Percentiles rank a stretch among this genome's conserved stretches.
Conservation (phyloP, 306 rosid species). For the Prinsepia uniflora region DNA sequence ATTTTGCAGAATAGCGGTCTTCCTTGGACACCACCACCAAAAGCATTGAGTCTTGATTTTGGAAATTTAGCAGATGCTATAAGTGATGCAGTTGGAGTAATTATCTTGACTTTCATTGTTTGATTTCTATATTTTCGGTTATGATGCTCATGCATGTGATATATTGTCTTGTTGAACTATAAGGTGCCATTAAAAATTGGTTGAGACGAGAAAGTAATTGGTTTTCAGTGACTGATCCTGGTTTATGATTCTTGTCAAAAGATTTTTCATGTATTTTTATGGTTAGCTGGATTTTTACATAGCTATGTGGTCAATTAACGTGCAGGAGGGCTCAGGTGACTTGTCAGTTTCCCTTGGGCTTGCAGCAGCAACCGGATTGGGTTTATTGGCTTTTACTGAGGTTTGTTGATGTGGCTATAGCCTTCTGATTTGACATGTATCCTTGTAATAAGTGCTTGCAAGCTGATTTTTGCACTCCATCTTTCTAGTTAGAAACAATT, state of each 20-base stretch:
- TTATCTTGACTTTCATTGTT: constrained; percentile 34
- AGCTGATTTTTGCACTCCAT: constrained; percentile 8
- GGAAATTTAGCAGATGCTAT: constrained; percentile 59
- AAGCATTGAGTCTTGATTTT: constrained; percentile 51
- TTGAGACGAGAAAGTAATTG: background rate
- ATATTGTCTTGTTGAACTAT: background rate
- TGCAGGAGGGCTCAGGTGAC: constrained; percentile 64
- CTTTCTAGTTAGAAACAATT: constrained; percentile 69
- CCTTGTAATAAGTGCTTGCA: background rate
- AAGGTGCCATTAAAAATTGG: background rate
- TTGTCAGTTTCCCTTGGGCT: constrained; percentile 55
- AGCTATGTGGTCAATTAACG: constrained; percentile 16
- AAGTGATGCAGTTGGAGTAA: constrained; percentile 63
- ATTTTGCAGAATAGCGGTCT: constrained; percentile 75
- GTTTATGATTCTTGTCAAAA: background rate
- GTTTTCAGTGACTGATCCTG: background rate
- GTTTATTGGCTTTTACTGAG: constrained; percentile 69
- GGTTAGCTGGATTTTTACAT: constrained; percentile 10
- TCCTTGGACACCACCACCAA: constrained; percentile 70
- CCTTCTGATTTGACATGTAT: constrained; percentile 2
- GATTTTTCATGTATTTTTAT: background rate
- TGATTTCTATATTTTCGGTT: background rate
- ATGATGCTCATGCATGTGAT: background rate
- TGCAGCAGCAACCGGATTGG: constrained; percentile 72
- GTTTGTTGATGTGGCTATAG: constrained; percentile 28